Conservation (phyloP, 805 yeast species). For the Scheffersomyces amazonensis region DNA sequence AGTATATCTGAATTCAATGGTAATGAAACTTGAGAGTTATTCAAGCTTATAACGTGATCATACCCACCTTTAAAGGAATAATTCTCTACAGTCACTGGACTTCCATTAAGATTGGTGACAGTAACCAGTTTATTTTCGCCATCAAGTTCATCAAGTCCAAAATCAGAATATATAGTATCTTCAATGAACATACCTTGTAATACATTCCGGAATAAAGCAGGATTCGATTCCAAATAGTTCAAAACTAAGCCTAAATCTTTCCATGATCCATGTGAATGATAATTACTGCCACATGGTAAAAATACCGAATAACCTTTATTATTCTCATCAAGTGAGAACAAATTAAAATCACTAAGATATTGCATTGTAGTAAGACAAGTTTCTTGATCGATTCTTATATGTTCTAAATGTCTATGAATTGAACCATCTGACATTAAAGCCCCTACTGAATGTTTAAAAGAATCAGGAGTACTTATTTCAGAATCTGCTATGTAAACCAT, state of each 20-base stretch:
- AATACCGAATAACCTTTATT: slow-evolving; percentile 68
- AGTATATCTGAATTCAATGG: slow-evolving; percentile 60
- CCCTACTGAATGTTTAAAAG: slow-evolving; percentile 63
- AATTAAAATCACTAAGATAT: slow-evolving; percentile 49
- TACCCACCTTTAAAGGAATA: slow-evolving; percentile 14
- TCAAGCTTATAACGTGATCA: slow-evolving; percentile 24
- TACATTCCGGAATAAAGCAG: slow-evolving; percentile 46
- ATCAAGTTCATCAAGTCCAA: slow-evolving; percentile 20
- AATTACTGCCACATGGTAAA: slow-evolving; percentile 61
- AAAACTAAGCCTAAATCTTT: slow-evolving; percentile 54
- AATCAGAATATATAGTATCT: slow-evolving; percentile 67
- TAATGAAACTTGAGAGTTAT: slow-evolving; percentile 29
- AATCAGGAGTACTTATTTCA: slow-evolving; percentile 59
- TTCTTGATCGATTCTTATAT: slow-evolving; percentile 30
- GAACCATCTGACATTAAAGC: slow-evolving; percentile 33
- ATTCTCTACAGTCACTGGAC: slow-evolving; percentile 19
- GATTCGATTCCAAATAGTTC: slow-evolving; percentile 54
- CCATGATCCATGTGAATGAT: slow-evolving; percentile 58
- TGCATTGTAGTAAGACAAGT: slow-evolving; percentile 63
- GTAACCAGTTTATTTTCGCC: slow-evolving; percentile 8
- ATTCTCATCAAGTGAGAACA: slow-evolving; percentile 53
- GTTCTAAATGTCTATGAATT: slow-evolving; percentile 22
- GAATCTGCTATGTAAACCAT: slow-evolving; percentile 64
- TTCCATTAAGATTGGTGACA: slow-evolving; percentile 26
- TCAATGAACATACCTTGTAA: slow-evolving; percentile 60